Evolutionary conservation across 768 basidiomycete genomes (phyloP), one percentile per base, ranked within the genome.

Genomic region (Rhizopogon vesiculosus): DNA sequence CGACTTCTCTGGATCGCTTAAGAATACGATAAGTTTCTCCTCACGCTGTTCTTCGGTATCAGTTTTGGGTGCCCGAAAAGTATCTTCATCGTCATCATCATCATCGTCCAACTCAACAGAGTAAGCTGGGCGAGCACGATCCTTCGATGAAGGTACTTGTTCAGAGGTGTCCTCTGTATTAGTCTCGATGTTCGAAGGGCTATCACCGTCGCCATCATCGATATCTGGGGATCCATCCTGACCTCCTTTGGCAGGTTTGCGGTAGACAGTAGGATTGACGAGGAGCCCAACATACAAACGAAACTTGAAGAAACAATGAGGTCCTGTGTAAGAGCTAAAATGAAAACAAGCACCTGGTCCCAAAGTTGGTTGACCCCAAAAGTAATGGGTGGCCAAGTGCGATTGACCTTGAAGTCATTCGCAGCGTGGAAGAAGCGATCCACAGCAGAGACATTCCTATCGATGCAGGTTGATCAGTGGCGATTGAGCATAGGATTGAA

Each of bases 401-500:
- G 64, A 38, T 71, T 68, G 2, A 61, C 59, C 50, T 72, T 72
- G 60, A 91, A 91, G 56, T 89, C 86, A 2, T 61, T 56, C 2
- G 82, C 80, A 1, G 82, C 86, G 57, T 83, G 76, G 54, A 76
- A 75, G 19, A 91, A 69, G 39, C 85, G 77, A 61, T 89, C 87
- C 29, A 72, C 68, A 2, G 72, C 72, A 18, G 79, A 64, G 9
- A 70, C 59, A 45, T 66, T 69, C 51, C 85, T 88, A 52, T 38
- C 13, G 12, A 38, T 38, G 59, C 29, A 22, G 3, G 7, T 13
- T 19, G 46, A 35, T 48, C 46, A 49, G 46, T 5, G 42, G 51
- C 40, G 43, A 35, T 42, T 2, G 13, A 45, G 29, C n/a, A 25
- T 45, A 61, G 33, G 52, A 40, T 58, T 46, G 31, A 41, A 46